Evolutionary conservation across 352 stramenopile species (phyloP).

Genomic region (Peronospora belbahrii): DNA sequence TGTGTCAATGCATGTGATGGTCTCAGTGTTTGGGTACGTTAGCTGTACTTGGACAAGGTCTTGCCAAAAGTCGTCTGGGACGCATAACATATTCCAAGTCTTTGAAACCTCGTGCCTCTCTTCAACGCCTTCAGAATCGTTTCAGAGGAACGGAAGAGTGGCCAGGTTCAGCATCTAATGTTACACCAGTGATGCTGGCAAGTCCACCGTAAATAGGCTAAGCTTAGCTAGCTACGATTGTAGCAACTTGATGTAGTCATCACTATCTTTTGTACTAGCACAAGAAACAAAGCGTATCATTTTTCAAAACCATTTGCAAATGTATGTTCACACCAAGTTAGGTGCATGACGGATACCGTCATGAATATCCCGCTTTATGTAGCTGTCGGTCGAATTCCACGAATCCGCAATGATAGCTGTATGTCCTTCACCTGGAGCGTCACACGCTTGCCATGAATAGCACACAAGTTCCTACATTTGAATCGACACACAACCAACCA

Average conservation of each 20-base stretch:
- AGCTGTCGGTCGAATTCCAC: conserved; percentile 45
- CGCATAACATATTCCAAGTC: conserved; percentile 57
- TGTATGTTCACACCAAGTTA: neutral
- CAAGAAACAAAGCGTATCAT: too few species aligned
- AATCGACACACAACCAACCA: conserved; percentile 1
- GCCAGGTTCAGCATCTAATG: conserved; percentile 46
- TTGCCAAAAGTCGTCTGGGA: conserved; percentile 55
- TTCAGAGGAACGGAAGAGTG: conserved; percentile 53
- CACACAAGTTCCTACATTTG: conserved; percentile 88
- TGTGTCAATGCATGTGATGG: conserved; percentile 1
- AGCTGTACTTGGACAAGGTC: conserved; percentile 39
- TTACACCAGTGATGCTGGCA: neutral
- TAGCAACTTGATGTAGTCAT: too few species aligned
- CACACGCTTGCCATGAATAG: conserved; percentile 93
- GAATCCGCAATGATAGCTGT: conserved; percentile 90
- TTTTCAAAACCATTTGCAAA: neutral
- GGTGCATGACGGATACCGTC: too few species aligned
- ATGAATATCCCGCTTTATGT: conserved; percentile 7
- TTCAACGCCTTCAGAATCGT: conserved; percentile 60
- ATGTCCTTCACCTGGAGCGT: conserved; percentile 95
- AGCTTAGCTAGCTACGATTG: neutral
- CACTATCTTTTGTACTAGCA: too few species aligned
- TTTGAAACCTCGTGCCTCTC: conserved; percentile 49
- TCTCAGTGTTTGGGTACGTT: conserved; percentile 64
- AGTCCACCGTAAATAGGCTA: conserved; percentile 9